phyloP scores from a whole-genome alignment of 2,329 filamentous ascomycete species.

The Penicillium sp. region DNA sequence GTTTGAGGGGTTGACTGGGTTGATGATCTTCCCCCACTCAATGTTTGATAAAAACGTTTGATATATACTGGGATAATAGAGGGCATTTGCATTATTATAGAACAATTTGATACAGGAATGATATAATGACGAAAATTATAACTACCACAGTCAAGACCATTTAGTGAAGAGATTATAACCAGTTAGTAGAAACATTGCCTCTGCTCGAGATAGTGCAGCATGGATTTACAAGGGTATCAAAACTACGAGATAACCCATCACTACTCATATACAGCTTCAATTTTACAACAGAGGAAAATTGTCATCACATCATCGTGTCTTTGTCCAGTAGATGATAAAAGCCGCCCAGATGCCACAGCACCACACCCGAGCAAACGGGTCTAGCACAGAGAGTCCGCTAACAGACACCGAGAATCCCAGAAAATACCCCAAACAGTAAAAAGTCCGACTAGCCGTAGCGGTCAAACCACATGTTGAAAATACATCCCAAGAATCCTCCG shows the following conservation, averaged over 20 bases:
- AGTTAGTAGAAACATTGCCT: neutral
- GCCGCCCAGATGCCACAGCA: conserved; percentile 26
- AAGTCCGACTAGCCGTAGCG: conserved; percentile 1
- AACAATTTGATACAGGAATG: neutral
- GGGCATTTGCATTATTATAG: neutral
- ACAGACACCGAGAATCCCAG: neutral
- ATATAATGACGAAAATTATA: neutral
- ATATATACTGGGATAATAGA: neutral
- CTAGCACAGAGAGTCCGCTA: conserved; percentile 19
- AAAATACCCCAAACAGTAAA: neutral
- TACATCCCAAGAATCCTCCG: neutral
- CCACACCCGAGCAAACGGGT: conserved; percentile 35
- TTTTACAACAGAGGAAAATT: neutral
- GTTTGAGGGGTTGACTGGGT: conserved; percentile 4
- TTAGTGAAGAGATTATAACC: neutral
- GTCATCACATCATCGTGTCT: conserved; percentile 31
- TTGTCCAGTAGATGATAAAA: conserved; percentile 23
- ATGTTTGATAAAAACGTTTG: neutral
- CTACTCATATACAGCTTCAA: neutral
- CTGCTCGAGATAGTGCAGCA: neutral
- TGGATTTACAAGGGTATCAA: neutral
- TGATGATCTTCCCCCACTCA: neutral
- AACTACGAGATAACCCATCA: neutral
- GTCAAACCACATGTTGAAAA: neutral
- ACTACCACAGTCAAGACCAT: neutral